phyloP scores from a whole-genome alignment of 257 asterid genomes.

The Cinchona pubescens region DNA sequence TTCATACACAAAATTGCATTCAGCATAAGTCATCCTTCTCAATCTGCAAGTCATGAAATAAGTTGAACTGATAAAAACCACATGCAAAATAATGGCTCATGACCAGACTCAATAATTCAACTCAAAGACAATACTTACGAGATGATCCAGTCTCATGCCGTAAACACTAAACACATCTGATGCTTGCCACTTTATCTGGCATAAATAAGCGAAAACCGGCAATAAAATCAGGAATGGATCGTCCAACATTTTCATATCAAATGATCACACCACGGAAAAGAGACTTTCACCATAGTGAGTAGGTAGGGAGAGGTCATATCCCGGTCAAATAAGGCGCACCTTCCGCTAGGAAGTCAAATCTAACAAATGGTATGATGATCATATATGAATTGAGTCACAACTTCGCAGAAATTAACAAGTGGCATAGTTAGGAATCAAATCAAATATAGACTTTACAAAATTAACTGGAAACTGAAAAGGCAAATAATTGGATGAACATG shows the following conservation, averaged over 20 bases:
- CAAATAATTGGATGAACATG: not conserved
- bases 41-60: conserved; percentile 49
- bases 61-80: conserved; percentile 33
- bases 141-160: conserved; percentile 75
- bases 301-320: no score
- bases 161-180: conserved; percentile 44
- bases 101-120: not conserved
- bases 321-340: no score
- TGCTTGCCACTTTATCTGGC: conserved; percentile 59
- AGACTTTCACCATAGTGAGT: no score
- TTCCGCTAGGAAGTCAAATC: no score
- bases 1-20: conserved; percentile 68
- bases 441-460: not conserved
- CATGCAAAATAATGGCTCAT: conserved; percentile 13
- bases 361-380: not conserved
- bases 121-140: conserved; percentile 43
- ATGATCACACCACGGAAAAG: no score
- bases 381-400: not conserved
- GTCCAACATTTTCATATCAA: not conserved
- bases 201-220: conserved; percentile 7
- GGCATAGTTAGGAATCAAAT: not conserved
- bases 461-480: not conserved
- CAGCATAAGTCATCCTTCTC: conserved; percentile 63
- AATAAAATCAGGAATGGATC: not conserved
- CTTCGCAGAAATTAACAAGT: not conserved